Evolutionary conservation across 2,329 filamentous ascomycete species (phyloP), one percentile per base, ranked within the genome.

Genomic region (Verticillium albo-atrum): DNA sequence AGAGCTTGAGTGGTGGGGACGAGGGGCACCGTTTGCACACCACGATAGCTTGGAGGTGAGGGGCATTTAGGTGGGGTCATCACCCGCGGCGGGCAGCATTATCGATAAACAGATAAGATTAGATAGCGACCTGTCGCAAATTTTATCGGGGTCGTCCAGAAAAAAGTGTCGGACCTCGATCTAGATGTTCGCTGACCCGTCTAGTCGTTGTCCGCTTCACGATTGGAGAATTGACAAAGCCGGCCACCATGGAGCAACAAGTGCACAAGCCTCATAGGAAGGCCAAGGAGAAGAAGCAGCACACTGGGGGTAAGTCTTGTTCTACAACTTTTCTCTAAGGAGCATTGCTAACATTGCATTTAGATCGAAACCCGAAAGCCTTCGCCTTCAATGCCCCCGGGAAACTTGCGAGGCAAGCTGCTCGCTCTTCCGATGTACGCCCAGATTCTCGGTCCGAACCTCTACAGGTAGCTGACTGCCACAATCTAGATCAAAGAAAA

Each of bases 351-450:
- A 72, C 65, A 58, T 23, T 58, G 56, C 54, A 51, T 68, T 64
- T 69, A 87, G 91, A 90, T 58, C 82, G 80, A 64, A 97, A 97
- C 72, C 91, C 92, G 2, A 97, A 97, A 77, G 93, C 93, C 15
- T 97, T 97, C 74, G 89, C 91, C 58, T 91, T 90, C 72, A 82
- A 91, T 50, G 89, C 89, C 62, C 92, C 93, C 1, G 93, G 92
- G 63, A 90, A 89, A 70, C 82, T 94, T 67, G 86, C 89, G 61
- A 89, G 88, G 73, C 86, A 90, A 65, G 90, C 89, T 5, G 87
- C 88, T 57, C 82, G 90, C 70, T 89, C 87, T 61, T 83, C 88
- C 69, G 89, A 91, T 83, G 87, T 89, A 78, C 28, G 79, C 17
- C 4, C 56, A 59, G 32, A 15, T 20, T 28, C 20, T 28, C 6